Percentiles rank a stretch among this genome's conserved stretches.
phyloP scores from a whole-genome alignment of 2,329 filamentous ascomycete genomes.

The Periconia digitata region DNA sequence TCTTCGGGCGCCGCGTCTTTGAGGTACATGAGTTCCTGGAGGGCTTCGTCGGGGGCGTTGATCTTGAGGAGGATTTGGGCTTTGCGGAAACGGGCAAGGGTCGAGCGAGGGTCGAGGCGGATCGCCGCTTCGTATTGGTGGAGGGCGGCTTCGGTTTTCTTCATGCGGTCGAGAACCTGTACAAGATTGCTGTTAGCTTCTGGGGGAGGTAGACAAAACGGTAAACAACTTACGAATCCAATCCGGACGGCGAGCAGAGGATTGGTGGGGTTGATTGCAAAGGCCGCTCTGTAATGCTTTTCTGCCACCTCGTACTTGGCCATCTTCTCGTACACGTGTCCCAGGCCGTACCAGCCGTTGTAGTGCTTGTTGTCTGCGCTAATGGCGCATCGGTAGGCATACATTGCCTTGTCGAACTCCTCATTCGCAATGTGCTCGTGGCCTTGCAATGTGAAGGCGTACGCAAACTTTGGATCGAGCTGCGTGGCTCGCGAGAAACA shows the following conservation, averaged over 20 bases:
- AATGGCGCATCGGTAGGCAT: slow-evolving; percentile 83
- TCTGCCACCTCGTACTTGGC: slow-evolving; percentile 90
- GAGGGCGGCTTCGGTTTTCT: slow-evolving; percentile 76
- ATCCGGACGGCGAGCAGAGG: slow-evolving; percentile 91
- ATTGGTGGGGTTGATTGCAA: slow-evolving; percentile 89
- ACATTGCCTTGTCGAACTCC: slow-evolving; percentile 92
- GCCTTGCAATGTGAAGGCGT: slow-evolving; percentile 92
- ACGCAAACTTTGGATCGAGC: slow-evolving; percentile 85
- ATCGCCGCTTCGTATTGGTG: slow-evolving; percentile 81
- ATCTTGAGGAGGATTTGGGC: slow-evolving; percentile 82
- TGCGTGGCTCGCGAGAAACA: slow-evolving; percentile 96
- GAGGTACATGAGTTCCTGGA: slow-evolving; percentile 81
- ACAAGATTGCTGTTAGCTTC: not conserved
- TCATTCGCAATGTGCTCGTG: slow-evolving; percentile 96
- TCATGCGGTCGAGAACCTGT: slow-evolving; percentile 75
- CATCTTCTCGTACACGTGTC: slow-evolving; percentile 80
- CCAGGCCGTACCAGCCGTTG: slow-evolving; percentile 96
- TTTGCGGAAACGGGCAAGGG: slow-evolving; percentile 89
- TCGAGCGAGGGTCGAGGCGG: slow-evolving; percentile 76
- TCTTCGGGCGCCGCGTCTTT: slow-evolving; percentile 93
- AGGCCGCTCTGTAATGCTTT: slow-evolving; percentile 85
- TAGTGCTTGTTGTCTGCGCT: slow-evolving; percentile 87
- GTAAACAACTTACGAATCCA: slow-evolving; percentile 64
- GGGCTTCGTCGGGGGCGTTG: slow-evolving; percentile 67
- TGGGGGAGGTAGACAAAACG: not conserved